These are phyloP conservation scores for Ogataea pilisensis DNA, from an alignment of 805 yeast genomes.

Conservation along the genomic window DNA sequence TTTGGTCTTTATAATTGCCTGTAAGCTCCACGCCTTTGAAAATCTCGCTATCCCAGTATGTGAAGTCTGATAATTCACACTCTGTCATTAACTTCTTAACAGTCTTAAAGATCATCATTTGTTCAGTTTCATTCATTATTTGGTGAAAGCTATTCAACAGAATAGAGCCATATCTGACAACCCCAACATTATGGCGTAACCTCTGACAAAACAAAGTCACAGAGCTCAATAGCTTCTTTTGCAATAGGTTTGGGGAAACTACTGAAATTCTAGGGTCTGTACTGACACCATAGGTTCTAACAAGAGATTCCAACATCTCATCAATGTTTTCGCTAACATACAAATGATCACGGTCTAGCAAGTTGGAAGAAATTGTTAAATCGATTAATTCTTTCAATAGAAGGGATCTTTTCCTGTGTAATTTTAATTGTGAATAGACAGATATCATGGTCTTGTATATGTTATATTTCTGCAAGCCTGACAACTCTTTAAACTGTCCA, in stretches of 20 bases:
- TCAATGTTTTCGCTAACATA: constrained; percentile 13
- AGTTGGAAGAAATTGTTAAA: constrained; percentile 28
- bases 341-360: constrained; percentile 7
- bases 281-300: constrained; percentile 50
- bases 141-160: constrained; percentile 53
- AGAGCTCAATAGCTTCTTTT: constrained; percentile 39
- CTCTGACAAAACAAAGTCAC: constrained; percentile 52
- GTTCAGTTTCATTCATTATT: constrained; percentile 56
- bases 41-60: constrained; percentile 74
- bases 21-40: constrained; percentile 21
- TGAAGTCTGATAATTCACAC: constrained; percentile 10
- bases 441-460: constrained; percentile 64
- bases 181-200: constrained; percentile 41
- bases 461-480: constrained; percentile 50
- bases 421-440: constrained; percentile 56
- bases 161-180: constrained; percentile 45
- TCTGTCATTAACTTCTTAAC: constrained; percentile 28
- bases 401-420: constrained; percentile 65
- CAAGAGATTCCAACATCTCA: constrained; percentile 41
- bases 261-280: background rate
- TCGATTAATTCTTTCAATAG: constrained; percentile 62
- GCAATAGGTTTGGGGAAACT: constrained; percentile 15
- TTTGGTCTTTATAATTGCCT: constrained; percentile 10
- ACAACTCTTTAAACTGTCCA: constrained; percentile 41
- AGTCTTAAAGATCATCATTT: constrained; percentile 35